phyloP scores from a whole-genome alignment of 1,284 basidiomycete genomes.

The Lentinus polychrous region DNA sequence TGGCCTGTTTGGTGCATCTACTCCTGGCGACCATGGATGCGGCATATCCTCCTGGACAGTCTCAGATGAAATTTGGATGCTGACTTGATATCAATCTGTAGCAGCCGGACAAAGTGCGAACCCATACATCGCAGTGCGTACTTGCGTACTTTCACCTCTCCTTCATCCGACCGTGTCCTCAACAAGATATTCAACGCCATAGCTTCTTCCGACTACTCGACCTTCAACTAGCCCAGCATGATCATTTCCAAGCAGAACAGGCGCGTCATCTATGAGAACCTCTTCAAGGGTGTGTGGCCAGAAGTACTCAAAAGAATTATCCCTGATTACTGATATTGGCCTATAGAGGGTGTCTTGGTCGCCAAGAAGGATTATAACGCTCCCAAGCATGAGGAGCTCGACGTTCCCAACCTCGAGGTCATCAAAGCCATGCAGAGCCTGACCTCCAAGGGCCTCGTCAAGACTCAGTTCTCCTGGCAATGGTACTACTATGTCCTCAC shows the following conservation, averaged over 20 bases:
- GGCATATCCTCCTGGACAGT: background rate
- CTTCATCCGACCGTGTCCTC: background rate
- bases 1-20: background rate
- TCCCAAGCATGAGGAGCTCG: slow-evolving; percentile 95
- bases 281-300: slow-evolving; percentile 83
- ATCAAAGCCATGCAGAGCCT: slow-evolving; percentile 99
- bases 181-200: background rate
- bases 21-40: background rate
- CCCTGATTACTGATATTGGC: background rate
- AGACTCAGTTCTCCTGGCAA: slow-evolving; percentile 97
- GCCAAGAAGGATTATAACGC: slow-evolving; percentile 99
- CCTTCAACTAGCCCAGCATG: slow-evolving; percentile 59
- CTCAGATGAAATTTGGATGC: slow-evolving; percentile 8
- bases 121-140: slow-evolving; percentile 26
- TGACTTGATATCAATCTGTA: slow-evolving; percentile 15
- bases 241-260: slow-evolving; percentile 82
- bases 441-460: slow-evolving; percentile 92
- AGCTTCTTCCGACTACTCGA: slow-evolving; percentile 34
- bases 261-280: slow-evolving; percentile 90
- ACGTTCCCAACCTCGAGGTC: slow-evolving; percentile 95
- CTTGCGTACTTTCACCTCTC: background rate
- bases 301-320: slow-evolving; percentile 2
- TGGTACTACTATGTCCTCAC: slow-evolving; percentile 95
- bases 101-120: slow-evolving; percentile 30
- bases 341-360: slow-evolving; percentile 91